Evolutionary conservation across 768 basidiomycete species (phyloP), one percentile per base, ranked within the genome.

Genomic region (Calocybe cyanea): DNA sequence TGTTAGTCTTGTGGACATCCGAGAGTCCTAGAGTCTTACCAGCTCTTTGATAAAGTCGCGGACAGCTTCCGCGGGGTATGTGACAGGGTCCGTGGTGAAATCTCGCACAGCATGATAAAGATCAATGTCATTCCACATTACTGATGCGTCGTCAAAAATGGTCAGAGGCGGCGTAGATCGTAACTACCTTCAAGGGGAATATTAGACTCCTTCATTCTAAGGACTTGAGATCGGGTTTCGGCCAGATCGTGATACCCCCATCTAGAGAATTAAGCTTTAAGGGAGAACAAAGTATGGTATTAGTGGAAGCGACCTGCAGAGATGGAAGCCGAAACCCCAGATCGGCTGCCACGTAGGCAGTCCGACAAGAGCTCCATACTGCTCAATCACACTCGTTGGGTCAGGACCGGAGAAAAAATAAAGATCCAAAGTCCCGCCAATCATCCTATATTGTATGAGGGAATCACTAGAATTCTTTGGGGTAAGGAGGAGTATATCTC

Each of bases 91-190:
- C 6, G 73, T 63, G 4, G 85, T 87, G 52, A 86, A 85, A 61
- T 84, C 85, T 13, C 85, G 72, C 28, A 74, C 68, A 20, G 82
- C 77, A 53, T 85, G 78, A 53, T 85, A 87, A 42, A 87, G 50
- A 62, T 87, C 85, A 49, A 87, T 84, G 52, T 87, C 85, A 56
- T 83, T 86, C 85, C 85, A 87, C 73, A 85, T 85, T 35, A 80
- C 83, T 83, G 28, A 13, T 19, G 3, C 19, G 21, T 1, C 19
- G 9, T 53, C 28, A 41, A 44, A 21, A n/a, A 33, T 30, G 21
- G n/a, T 25, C n/a, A 10, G n/a, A 33, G 21, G 15, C 33, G 38
- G 43, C 37, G 19, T 20, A n/a, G 17, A 17, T 41, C 53, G 36
- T 38, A 38, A 51, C 23, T 19, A 80, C 80, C 78, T 76, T 92